These are phyloP conservation scores for Echites panduratus DNA, from an alignment of 257 asterid genomes.

Conservation along the genomic window DNA sequence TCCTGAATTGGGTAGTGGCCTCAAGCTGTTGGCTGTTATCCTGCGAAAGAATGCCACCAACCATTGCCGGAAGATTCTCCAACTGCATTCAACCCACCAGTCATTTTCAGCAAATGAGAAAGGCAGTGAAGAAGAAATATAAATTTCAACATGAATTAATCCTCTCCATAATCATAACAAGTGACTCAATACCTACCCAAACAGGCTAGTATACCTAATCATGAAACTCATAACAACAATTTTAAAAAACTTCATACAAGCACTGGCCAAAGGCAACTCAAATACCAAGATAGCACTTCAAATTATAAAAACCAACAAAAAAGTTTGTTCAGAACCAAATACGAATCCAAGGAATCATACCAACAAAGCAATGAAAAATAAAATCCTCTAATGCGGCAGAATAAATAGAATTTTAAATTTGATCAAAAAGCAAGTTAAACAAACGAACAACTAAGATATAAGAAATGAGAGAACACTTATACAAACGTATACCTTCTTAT, in stretches of 20 bases:
- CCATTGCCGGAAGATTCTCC: constrained; percentile 69
- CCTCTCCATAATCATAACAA: not conserved
- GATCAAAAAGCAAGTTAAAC: not conserved
- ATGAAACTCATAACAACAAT: not conserved
- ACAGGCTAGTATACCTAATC: not conserved
- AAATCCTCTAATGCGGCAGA: not conserved
- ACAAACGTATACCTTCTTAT: constrained; percentile 45
- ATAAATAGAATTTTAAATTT: no score
- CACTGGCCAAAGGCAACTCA: not conserved
- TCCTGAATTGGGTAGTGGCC: constrained; percentile 69
- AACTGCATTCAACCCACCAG: constrained; percentile 35
- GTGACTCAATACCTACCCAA: not conserved
- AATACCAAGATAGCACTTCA: not conserved
- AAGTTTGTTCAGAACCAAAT: not conserved
- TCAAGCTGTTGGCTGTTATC: constrained; percentile 61
- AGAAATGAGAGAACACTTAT: not conserved
- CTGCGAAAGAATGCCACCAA: constrained; percentile 54
- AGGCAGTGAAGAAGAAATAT: not conserved
- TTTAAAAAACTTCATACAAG: not conserved
- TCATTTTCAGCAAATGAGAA: not conserved
- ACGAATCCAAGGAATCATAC: not conserved
- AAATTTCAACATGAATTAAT: not conserved
- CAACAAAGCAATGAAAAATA: not conserved
- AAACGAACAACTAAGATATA: not conserved
- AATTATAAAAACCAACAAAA: not conserved